Percentiles rank a stretch among this genome's conserved stretches.
phyloP scores from a whole-genome alignment of 1,139 yeast genomes.

The Debaryomycetaceae sp. region DNA sequence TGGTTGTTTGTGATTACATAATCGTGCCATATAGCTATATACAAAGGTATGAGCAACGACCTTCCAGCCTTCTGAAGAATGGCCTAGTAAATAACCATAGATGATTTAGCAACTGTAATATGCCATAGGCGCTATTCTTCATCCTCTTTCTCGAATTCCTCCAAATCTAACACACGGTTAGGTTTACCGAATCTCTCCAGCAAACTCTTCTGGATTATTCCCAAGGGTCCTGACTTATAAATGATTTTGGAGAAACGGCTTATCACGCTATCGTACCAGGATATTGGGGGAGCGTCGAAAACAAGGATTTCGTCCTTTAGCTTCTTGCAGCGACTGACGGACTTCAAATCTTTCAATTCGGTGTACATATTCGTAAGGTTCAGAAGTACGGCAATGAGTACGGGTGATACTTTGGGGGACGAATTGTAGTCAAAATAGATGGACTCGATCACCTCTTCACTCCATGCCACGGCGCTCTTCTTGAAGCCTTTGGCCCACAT shows the following conservation, averaged over 20 bases:
- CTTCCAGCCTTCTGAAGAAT: too few species aligned
- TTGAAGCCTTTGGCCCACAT: slow-evolving; percentile 57
- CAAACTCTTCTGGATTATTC: slow-evolving; percentile 39
- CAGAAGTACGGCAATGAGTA: slow-evolving; percentile 28
- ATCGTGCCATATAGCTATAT: slow-evolving; percentile 1
- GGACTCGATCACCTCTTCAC: slow-evolving; percentile 49
- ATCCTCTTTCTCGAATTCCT: slow-evolving; percentile 45
- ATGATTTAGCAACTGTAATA: too few species aligned
- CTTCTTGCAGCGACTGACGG: slow-evolving; percentile 26
- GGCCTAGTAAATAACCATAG: too few species aligned
- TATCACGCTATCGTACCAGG: slow-evolving; percentile 37
- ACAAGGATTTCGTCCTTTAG: slow-evolving; percentile 18
- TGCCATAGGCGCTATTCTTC: slow-evolving; percentile 16
- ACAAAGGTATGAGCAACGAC: neutral
- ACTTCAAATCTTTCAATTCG: slow-evolving; percentile 19
- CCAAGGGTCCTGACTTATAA: slow-evolving; percentile 42
- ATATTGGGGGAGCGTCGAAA: slow-evolving; percentile 17
- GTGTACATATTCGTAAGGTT: slow-evolving; percentile 34
- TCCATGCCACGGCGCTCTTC: slow-evolving; percentile 59
- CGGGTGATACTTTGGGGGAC: slow-evolving; percentile 26
- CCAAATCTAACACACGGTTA: slow-evolving; percentile 31
- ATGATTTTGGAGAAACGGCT: slow-evolving; percentile 38
- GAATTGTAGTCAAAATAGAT: slow-evolving; percentile 30
- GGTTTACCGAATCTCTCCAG: slow-evolving; percentile 39
- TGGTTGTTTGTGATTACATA: slow-evolving; percentile 7